Conservation (phyloP, 805 yeast genomes). For the Soucietia sequanensis region DNA sequence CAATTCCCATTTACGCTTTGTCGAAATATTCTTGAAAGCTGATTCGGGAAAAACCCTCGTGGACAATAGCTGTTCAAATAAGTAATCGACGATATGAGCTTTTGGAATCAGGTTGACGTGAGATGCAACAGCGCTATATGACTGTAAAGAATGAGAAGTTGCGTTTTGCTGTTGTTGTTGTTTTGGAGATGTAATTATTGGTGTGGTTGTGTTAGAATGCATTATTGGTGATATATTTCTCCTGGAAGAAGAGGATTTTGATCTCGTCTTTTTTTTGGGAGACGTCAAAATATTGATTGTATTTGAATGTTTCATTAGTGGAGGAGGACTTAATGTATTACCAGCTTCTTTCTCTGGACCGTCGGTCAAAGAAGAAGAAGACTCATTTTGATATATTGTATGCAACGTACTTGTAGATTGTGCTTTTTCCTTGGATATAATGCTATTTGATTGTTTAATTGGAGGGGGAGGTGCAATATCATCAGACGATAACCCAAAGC, state of each 20-base stretch:
- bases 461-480: conserved; percentile 23
- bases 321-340: too few species aligned
- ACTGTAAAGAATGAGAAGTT: conserved; percentile 23
- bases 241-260: neutral
- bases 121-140: conserved; percentile 33
- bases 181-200: neutral
- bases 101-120: conserved; percentile 34
- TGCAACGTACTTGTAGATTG: neutral
- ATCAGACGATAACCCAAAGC: conserved; percentile 26
- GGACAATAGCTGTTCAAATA: conserved; percentile 40
- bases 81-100: conserved; percentile 32
- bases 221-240: neutral
- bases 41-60: conserved; percentile 36
- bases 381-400: neutral
- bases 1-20: conserved; percentile 43
- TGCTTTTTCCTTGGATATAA: too few species aligned
- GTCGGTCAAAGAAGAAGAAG: too few species aligned
- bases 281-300: neutral
- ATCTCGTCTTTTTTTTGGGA: neutral
- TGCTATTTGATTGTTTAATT: neutral
- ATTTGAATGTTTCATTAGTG: conserved; percentile 4
- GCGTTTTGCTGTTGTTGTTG: conserved; percentile 5
- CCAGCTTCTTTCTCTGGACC: too few species aligned
- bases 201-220: too few species aligned
- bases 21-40: conserved; percentile 30